Conservation (phyloP, 805 yeast genomes). For the Clavispora santaluciae region DNA sequence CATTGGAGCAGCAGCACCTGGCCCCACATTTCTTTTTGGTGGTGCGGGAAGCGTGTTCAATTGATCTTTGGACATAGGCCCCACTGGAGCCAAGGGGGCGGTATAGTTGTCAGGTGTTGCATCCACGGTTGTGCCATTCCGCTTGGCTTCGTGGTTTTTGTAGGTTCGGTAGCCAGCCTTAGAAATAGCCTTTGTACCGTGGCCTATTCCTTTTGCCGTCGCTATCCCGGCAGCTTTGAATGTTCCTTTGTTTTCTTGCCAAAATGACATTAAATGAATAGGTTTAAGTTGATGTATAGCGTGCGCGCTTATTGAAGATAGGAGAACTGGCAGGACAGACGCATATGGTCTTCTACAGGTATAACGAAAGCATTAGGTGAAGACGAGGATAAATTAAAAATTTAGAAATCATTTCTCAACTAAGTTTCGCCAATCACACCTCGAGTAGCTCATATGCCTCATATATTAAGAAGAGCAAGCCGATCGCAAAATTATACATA, state of each 20-base stretch:
- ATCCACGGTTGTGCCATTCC: conserved; percentile 15
- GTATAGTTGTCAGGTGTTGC: neutral
- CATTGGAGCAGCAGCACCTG: conserved; percentile 11
- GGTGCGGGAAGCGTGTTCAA: conserved; percentile 40
- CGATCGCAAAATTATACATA: too few relatives aligned
- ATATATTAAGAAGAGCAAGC: too few relatives aligned
- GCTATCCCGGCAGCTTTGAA: conserved; percentile 47
- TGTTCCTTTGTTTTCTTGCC: conserved; percentile 50
- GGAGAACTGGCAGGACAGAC: too few relatives aligned
- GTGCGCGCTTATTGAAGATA: too few relatives aligned
- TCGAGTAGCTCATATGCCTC: too few relatives aligned
- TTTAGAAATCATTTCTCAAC: too few relatives aligned
- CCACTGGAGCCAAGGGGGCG: conserved; percentile 8
- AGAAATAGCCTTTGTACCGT: conserved; percentile 43
- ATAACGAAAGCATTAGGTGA: neutral
- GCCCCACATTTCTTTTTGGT: conserved; percentile 37
- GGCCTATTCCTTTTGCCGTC: conserved; percentile 47
- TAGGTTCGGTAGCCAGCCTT: conserved; percentile 51
- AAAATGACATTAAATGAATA: conserved; percentile 30
- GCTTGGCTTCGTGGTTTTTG: conserved; percentile 34
- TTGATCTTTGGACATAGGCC: conserved; percentile 13
- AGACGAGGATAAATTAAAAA: too few relatives aligned
- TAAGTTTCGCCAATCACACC: too few relatives aligned
- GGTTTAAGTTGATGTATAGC: too few relatives aligned
- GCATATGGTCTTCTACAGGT: too few relatives aligned